Base-by-base conservation (phyloP, 2,329 filamentous ascomycete species). In the Penicillium sp. region DNA sequence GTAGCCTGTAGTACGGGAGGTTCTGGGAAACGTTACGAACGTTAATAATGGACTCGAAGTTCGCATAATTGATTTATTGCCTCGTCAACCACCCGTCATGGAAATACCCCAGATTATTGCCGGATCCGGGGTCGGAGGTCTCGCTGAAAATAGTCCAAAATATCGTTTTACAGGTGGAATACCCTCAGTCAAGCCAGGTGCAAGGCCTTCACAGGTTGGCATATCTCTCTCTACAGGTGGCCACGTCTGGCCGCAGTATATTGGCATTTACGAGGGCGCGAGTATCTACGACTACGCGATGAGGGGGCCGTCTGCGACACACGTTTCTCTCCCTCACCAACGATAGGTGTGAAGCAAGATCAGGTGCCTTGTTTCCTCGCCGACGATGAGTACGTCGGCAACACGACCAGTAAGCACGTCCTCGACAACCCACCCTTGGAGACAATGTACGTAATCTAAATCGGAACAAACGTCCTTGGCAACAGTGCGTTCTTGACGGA, bases 391-490 rank as follows among this genome's bases (percentile, higher is more conserved):
- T 61, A 67, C 44, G 60, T 30, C 0, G 23, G 66, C 47, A 63
- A 61, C 9, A 51, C 49, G 7, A 60, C 63, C 8, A 57, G 62
- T 7, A 13, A 51, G 15, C 30, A 48, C 56, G 69, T 76, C 69
- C 73, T 84, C 56, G 70, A 71, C 46, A 77, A 78, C 45, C 81
- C 80, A 5, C 69, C 83, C 1, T 76, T 84, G 35, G 87, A 88
- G 66, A 91, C 90, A 1, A 86, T 91, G 2, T 93, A 92, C 70
- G 83, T 86, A 1, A 83, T 93, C 54, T 93, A 89, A 89, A 92
- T 93, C 69, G 91, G 91, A 3, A 92, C 90, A 35, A 94, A 93
- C 71, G 91, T 93, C 70, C 80, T 93, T 11, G 90, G 90, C 30
- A 81, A 80, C 61, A 76, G 81, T 57, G 89, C 84, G 13, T 89